Base-by-base conservation (phyloP, 805 yeast species). In the Barnettozyma sucrosica region DNA sequence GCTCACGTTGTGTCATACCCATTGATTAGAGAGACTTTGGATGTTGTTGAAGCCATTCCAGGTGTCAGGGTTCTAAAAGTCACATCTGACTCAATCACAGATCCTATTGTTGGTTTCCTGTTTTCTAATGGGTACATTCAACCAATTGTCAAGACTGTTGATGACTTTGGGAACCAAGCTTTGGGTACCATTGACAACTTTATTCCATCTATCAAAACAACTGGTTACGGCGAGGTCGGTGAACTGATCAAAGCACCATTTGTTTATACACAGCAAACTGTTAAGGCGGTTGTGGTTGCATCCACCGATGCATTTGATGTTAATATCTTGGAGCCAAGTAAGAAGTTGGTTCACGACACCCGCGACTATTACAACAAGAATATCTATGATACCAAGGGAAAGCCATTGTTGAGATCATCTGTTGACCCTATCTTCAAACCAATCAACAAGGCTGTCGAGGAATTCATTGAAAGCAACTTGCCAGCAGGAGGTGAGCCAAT, bases 361-460 rank as follows among this genome's bases (percentile, higher is more conserved):
- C 80, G 85, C 52, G 70, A 69, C 44, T 66, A 66, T 45, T 76
- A 79, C 58, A 75, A 79, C 58, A 67, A 73, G 42, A 70, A 76
- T 28, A 57, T 79, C 36, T 74, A 76, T 60, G 80, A 81, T 57
- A 71, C 77, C 7, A 68, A 79, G 26, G 88, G 88, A 21, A 79
- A 78, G 57, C 84, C 86, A 36, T 60, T 81, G 44, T 54, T 85
- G 34, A 72, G 88, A 54, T 71, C 83, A n/a, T 73, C 76, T 21
- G 57, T 82, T 20, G 89, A 83, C 62, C 83, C 86, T 4, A 32
- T 82, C 11, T 67, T 85, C 41, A 71, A 69, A 33, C 90, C 93
- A 25, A 40, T 83, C 40, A 88, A 85, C 66, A 65, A 71, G 32
- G 66, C 71, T 30, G 62, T 85, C 44, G 81, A 75, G 51, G 61